phyloP scores from a whole-genome alignment of 2,329 filamentous ascomycete genomes.

The Alternaria longipes region DNA sequence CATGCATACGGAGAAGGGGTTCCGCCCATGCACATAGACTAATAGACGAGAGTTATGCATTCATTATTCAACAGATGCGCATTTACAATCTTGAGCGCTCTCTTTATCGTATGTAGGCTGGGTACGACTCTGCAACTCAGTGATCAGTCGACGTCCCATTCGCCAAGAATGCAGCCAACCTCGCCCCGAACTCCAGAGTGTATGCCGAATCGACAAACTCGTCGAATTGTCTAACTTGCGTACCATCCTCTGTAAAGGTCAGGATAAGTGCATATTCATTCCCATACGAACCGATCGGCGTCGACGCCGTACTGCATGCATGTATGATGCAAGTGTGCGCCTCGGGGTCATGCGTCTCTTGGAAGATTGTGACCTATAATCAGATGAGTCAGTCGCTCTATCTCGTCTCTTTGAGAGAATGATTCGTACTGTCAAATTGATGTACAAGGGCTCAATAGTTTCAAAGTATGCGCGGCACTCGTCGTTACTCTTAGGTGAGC shows the following conservation, averaged over 20 bases:
- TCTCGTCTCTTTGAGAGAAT: neutral
- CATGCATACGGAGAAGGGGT: neutral
- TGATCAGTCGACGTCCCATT: neutral
- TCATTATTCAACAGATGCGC: neutral
- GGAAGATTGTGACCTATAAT: slow-evolving; percentile 2
- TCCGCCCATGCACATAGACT: neutral
- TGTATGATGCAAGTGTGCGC: slow-evolving; percentile 8
- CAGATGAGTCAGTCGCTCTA: neutral
- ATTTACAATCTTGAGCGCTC: neutral
- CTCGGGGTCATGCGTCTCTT: slow-evolving; percentile 6
- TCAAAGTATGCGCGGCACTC: neutral
- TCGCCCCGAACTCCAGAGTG: slow-evolving; percentile 2
- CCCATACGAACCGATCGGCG: slow-evolving; percentile 4
- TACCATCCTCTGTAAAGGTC: slow-evolving; percentile 8
- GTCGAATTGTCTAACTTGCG: neutral
- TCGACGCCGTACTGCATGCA: slow-evolving; percentile 3
- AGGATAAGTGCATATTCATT: slow-evolving; percentile 11
- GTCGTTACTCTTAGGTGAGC: neutral
- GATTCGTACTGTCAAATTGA: neutral
- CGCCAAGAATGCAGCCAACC: neutral
- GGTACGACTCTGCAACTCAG: neutral
- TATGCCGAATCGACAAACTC: slow-evolving; percentile 14
- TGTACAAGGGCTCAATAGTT: neutral
- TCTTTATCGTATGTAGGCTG: neutral
- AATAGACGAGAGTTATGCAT: neutral